Percentiles rank a stretch among this genome's conserved stretches.
phyloP scores from a whole-genome alignment of 2,329 filamentous ascomycete genomes.

The Penicillium sp. region DNA sequence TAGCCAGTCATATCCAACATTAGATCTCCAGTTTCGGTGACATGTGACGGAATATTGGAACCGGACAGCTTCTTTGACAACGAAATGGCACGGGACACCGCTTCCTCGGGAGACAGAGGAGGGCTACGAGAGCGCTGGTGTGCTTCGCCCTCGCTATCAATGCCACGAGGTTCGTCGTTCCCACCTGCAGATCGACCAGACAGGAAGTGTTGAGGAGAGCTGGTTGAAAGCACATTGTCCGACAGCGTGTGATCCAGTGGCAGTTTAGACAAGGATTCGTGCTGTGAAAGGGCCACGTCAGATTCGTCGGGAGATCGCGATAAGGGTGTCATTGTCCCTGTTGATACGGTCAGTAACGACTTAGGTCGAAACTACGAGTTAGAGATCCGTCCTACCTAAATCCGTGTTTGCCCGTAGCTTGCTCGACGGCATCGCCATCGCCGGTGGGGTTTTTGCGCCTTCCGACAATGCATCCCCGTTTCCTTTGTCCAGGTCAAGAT shows the following conservation, averaged over 20 bases:
- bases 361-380: neutral
- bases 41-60: conserved; percentile 86
- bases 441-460: conserved; percentile 24
- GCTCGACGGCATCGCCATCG: conserved; percentile 29
- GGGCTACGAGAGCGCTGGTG: conserved; percentile 67
- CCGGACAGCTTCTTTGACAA: conserved; percentile 83
- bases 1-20: conserved; percentile 99
- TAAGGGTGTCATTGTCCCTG: conserved; percentile 41
- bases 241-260: conserved; percentile 51
- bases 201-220: conserved; percentile 29
- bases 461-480: conserved; percentile 20
- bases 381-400: conserved; percentile 35
- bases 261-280: conserved; percentile 36
- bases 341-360: neutral
- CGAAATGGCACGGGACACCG: conserved; percentile 75
- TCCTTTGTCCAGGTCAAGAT: conserved; percentile 44
- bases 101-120: conserved; percentile 70
- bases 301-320: conserved; percentile 40
- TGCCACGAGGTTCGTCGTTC: conserved; percentile 11
- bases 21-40: conserved; percentile 89
- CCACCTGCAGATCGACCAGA: conserved; percentile 9
- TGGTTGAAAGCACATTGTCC: conserved; percentile 52
- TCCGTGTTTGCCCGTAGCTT: conserved; percentile 46
- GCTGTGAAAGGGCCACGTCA: conserved; percentile 23
- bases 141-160: conserved; percentile 17